These are phyloP conservation scores for Emericellopsis terricola DNA, from an alignment of 495 filamentous ascomycete genomes.

Conservation along the genomic window DNA sequence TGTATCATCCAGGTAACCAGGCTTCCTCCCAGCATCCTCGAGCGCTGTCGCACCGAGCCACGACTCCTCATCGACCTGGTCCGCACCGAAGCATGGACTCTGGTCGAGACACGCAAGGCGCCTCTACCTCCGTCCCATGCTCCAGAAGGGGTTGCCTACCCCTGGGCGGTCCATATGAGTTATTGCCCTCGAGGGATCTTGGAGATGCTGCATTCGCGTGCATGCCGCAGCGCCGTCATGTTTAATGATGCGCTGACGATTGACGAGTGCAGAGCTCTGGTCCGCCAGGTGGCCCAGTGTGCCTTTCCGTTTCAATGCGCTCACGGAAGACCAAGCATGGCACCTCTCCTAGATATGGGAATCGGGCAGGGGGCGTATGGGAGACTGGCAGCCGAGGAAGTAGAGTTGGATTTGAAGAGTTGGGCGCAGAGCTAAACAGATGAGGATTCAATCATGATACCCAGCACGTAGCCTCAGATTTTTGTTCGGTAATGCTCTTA, in stretches of 20 bases:
- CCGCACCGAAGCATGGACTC: slow-evolving; percentile 53
- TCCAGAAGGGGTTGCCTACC: slow-evolving; percentile 3
- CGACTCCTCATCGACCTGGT: slow-evolving; percentile 50
- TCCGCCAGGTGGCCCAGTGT: slow-evolving; percentile 44
- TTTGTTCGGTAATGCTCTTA: not conserved
- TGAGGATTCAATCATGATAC: too few species aligned
- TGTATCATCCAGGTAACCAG: slow-evolving; percentile 27
- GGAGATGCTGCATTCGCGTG: slow-evolving; percentile 75
- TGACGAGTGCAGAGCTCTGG: slow-evolving; percentile 46
- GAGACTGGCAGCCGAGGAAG: not conserved
- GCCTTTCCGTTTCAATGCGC: slow-evolving; percentile 89
- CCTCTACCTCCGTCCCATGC: not conserved
- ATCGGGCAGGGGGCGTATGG: not conserved
- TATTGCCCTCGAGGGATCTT: slow-evolving; percentile 61
- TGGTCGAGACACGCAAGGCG: slow-evolving; percentile 6
- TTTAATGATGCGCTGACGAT: slow-evolving; percentile 66
- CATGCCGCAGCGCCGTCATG: slow-evolving; percentile 89
- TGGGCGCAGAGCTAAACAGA: not conserved
- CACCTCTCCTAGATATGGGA: slow-evolving; percentile 47
- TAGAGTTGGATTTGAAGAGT: not conserved
- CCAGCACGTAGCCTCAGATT: not conserved
- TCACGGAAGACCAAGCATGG: slow-evolving; percentile 65
- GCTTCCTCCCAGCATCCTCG: slow-evolving; percentile 55
- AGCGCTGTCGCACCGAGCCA: slow-evolving; percentile 57
- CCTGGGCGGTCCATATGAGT: slow-evolving; percentile 41